phyloP scores from a whole-genome alignment of 441 rosid species.

The Croton laevigatus region DNA sequence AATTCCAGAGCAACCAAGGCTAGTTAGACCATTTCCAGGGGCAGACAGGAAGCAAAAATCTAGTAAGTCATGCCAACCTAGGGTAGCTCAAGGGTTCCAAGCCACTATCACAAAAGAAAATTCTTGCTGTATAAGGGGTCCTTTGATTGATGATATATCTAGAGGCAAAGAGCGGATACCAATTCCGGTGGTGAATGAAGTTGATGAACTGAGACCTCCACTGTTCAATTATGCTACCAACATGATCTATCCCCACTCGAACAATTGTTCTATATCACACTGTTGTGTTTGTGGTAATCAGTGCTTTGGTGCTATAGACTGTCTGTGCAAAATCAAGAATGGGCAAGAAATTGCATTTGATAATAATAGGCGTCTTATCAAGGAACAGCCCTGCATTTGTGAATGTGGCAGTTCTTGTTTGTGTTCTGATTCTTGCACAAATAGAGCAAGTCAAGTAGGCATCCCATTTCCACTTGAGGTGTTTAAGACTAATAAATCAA shows the following conservation, averaged over 20 bases:
- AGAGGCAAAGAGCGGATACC: slow-evolving; percentile 58
- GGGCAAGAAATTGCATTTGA: slow-evolving; percentile 58
- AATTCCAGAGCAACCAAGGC: slow-evolving; percentile 55
- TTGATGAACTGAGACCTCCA: slow-evolving; percentile 56
- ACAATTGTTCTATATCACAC: slow-evolving; percentile 30
- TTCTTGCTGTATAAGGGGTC: slow-evolving; percentile 27
- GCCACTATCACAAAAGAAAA: too few species aligned
- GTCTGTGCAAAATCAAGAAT: slow-evolving; percentile 55
- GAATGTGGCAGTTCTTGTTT: slow-evolving; percentile 77
- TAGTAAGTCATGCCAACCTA: too few species aligned
- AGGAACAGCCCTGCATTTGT: slow-evolving; percentile 39
- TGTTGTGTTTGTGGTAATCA: slow-evolving; percentile 51
- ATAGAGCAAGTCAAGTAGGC: slow-evolving; percentile 67
- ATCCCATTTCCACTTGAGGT: slow-evolving; percentile 60
- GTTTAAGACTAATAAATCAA: slow-evolving; percentile 49
- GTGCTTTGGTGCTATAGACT: slow-evolving; percentile 46
- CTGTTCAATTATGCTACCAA: slow-evolving; percentile 40
- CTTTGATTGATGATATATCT: slow-evolving; percentile 50
- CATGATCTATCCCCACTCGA: slow-evolving; percentile 40
- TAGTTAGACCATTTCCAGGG: slow-evolving; percentile 54
- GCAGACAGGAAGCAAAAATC: slow-evolving; percentile 27
- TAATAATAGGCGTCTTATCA: slow-evolving; percentile 46
- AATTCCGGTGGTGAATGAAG: slow-evolving; percentile 48
- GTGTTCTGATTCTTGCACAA: slow-evolving; percentile 59
- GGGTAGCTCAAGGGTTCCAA: too few species aligned